Conservation (phyloP, 805 yeast species). For the Zygotorulaspora chibaensis region DNA sequence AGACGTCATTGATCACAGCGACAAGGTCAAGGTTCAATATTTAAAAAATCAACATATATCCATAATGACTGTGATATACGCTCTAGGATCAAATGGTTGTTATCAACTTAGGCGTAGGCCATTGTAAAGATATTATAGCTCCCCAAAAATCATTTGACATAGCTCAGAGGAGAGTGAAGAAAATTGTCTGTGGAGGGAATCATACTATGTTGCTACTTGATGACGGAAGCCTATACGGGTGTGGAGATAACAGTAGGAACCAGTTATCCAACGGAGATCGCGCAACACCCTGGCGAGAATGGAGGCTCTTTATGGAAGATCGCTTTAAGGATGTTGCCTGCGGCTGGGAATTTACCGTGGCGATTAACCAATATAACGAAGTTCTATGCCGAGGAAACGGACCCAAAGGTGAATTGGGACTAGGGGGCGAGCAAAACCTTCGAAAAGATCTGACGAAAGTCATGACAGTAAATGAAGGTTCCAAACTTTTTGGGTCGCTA, state of each 20-base stretch:
- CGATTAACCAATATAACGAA: constrained; percentile 40
- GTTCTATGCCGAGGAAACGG: constrained; percentile 62
- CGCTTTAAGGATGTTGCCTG: constrained; percentile 44
- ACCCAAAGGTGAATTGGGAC: constrained; percentile 69
- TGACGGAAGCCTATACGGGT: constrained; percentile 49
- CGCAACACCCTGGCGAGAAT: constrained; percentile 3
- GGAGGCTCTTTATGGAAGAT: constrained; percentile 34
- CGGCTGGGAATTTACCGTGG: constrained; percentile 75
- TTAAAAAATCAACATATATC: no score
- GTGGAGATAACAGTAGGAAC: constrained; percentile 57
- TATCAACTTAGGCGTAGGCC: constrained; percentile 65
- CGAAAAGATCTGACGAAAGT: constrained; percentile 8
- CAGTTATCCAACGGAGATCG: constrained; percentile 37
- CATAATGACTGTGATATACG: constrained; percentile 27
- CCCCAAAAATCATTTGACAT: constrained; percentile 26
- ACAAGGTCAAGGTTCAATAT: no score
- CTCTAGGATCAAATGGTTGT: constrained; percentile 83
- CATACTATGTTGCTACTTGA: constrained; percentile 62
- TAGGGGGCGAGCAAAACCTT: constrained; percentile 30
- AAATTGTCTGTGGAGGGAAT: constrained; percentile 78
- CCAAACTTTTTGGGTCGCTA: constrained; percentile 33
- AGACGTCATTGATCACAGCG: no score
- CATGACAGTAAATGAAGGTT: constrained; percentile 9
- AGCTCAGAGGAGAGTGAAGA: constrained; percentile 30
- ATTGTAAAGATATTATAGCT: constrained; percentile 43